Evolutionary conservation across 2,329 filamentous ascomycete genomes (phyloP).

Genomic region (Talaromyces funiculosus): DNA sequence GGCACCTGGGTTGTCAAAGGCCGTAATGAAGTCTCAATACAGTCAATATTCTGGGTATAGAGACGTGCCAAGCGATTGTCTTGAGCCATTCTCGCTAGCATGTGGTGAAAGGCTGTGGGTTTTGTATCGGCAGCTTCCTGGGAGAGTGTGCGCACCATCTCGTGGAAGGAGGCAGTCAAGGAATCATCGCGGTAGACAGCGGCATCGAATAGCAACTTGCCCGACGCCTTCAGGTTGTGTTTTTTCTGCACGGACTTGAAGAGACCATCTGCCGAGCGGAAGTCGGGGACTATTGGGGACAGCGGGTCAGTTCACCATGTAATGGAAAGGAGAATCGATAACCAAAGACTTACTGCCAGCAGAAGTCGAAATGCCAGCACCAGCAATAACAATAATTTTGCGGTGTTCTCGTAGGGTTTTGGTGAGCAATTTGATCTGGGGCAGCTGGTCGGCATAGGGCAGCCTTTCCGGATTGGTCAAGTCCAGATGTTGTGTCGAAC

Average conservation of each 20-base stretch:
- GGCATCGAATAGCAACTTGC: constrained; percentile 93
- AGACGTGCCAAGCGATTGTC: constrained; percentile 83
- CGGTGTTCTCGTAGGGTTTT: constrained; percentile 77
- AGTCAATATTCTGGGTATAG: constrained; percentile 96
- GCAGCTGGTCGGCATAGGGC: constrained; percentile 47
- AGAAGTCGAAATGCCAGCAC: constrained; percentile 93
- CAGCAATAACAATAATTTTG: constrained; percentile 94
- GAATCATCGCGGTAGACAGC: constrained; percentile 92
- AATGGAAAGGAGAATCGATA: too few relatives aligned
- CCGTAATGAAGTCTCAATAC: constrained; percentile 77
- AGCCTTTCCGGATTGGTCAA: constrained; percentile 41
- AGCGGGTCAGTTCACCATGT: too few relatives aligned
- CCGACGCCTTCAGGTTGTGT: constrained; percentile 86
- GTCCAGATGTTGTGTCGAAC: constrained; percentile 78
- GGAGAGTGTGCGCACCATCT: constrained; percentile 88
- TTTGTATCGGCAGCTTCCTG: constrained; percentile 68
- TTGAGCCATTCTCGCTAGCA: constrained; percentile 81
- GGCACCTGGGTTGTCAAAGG: constrained; percentile 78
- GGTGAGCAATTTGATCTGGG: constrained; percentile 64
- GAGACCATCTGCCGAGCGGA: constrained; percentile 82
- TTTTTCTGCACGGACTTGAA: constrained; percentile 80
- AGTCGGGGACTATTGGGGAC: constrained; percentile 70
- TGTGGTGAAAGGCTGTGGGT: constrained; percentile 86
- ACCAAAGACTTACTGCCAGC: constrained; percentile 72
- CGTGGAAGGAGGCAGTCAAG: constrained; percentile 85